These are phyloP conservation scores for Moesziomyces parantarcticus DNA, from an alignment of 1,284 basidiomycete species.

Conservation along the genomic window DNA sequence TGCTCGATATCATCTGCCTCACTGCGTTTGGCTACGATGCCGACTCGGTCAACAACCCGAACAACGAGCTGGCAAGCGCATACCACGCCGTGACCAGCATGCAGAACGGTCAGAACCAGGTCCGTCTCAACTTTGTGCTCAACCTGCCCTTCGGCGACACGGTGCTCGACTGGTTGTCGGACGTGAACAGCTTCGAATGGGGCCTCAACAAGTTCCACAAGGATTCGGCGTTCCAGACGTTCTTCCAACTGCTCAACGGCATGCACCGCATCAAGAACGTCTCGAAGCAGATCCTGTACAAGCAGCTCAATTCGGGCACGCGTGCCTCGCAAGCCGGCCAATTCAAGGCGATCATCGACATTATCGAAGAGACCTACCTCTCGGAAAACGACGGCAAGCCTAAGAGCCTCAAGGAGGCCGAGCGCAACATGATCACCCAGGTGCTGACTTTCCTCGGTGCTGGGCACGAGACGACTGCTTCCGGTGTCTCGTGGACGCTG, in stretches of 20 bases:
- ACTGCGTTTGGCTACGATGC: constrained; percentile 59
- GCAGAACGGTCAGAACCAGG: constrained; percentile 55
- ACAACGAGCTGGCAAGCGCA: constrained; percentile 55
- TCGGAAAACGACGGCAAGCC: constrained; percentile 48
- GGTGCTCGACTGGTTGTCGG: constrained; percentile 27
- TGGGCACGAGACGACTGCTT: constrained; percentile 72
- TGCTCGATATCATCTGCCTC: constrained; percentile 66
- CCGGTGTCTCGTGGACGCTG: constrained; percentile 79
- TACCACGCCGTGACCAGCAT: constrained; percentile 59
- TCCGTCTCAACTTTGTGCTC: constrained; percentile 54
- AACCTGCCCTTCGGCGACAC: constrained; percentile 51
- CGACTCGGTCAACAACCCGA: constrained; percentile 49
- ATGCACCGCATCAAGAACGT: constrained; percentile 55
- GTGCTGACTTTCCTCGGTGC: constrained; percentile 60
- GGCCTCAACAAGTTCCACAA: constrained; percentile 3
- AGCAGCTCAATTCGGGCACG: constrained; percentile 50
- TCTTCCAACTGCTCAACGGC: constrained; percentile 34
- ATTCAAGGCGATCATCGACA: constrained; percentile 49
- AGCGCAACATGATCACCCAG: constrained; percentile 50
- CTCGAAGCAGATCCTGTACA: constrained; percentile 48
- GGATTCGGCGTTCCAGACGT: not conserved
- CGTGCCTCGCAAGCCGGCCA: constrained; percentile 11
- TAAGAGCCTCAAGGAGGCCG: constrained; percentile 49
- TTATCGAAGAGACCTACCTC: constrained; percentile 40
- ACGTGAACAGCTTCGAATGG: constrained; percentile 18